Conservation (phyloP, 164 flowering plant genomes). For the Echeveria elegans region DNA sequence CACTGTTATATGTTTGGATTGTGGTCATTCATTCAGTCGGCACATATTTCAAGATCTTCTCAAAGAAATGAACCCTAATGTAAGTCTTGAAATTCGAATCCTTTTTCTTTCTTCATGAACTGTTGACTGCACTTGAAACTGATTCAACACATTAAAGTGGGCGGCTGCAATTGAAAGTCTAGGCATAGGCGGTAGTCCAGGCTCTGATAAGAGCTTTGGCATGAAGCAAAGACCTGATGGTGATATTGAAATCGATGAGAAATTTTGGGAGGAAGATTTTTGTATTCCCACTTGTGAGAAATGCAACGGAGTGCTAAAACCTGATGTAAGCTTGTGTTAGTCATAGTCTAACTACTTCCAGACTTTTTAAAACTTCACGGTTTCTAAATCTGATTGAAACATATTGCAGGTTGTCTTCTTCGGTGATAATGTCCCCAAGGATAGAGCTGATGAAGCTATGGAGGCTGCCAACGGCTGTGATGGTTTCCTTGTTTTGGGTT, state of each 20-base stretch:
- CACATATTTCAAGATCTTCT: constrained; percentile 69
- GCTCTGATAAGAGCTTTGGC: constrained; percentile 89
- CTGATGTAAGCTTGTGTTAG: constrained; percentile 60
- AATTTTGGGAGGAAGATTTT: constrained; percentile 94
- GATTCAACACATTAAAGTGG: constrained; percentile 52
- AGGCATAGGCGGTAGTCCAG: constrained; percentile 60
- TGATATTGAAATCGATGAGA: constrained; percentile 93
- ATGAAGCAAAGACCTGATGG: constrained; percentile 99
- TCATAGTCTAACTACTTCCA: neutral
- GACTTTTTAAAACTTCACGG: neutral
- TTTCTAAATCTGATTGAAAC: neutral
- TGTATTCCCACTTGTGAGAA: constrained; percentile 66
- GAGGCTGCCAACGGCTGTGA: constrained; percentile 80
- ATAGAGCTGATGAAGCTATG: constrained; percentile 74
- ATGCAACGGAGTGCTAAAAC: constrained; percentile 83
- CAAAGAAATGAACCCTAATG: constrained; percentile 87
- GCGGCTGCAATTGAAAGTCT: constrained; percentile 84
- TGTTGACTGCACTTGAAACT: neutral
- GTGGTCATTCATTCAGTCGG: constrained; percentile 62
- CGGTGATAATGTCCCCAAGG: constrained; percentile 93
- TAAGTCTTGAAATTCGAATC: constrained; percentile 14
- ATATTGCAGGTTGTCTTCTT: constrained; percentile 80
- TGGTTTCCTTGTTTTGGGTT: constrained; percentile 84
- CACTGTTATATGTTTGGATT: constrained; percentile 64
- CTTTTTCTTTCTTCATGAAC: neutral